Evolutionary conservation across 768 basidiomycete species (phyloP), one percentile per base, ranked within the genome.

Genomic region (Leccinum subgranulosum): DNA sequence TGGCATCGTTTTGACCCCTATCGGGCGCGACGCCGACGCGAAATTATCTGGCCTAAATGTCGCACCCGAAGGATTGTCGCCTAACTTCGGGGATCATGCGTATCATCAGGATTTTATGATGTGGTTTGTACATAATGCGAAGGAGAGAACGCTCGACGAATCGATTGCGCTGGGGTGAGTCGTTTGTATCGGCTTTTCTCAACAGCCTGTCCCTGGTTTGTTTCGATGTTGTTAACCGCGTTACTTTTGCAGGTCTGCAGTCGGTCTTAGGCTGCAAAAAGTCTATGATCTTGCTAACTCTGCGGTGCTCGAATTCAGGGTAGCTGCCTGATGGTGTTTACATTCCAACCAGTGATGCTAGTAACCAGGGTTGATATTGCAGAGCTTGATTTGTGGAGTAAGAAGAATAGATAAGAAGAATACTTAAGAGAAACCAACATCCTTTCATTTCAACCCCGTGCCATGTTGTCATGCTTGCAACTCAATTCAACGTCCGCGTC

Each of bases 61-160:
- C 57, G 79, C 77, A 1, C 79, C 79, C 0, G 74, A 75, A 51
- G 80, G 79, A 0, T 66, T 83, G 51, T 69, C 81, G 2, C 73
- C 80, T 4, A 81, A 80, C 63, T 81, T 75, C 52, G 80, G 79
- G 23, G 69, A 74, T 39, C 66, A 74, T 3, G 67, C 67, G 29
- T 81, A 81, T 59, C 66, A 76, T 27, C 75, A 75, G 50, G 81
- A 83, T 54, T 49, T 82, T 34, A 74, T 72, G 52, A 80, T 82
- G 81, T 75, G 80, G 75, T 49, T 66, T 23, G 25, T 71, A n/a
- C 62, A 76, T 14, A 80, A 82, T 53, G 64, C 72, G 4, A 71
- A 76, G 60, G 80, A 81, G 56, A 75, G 81, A 4, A 76, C 74
- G 0, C 50, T 81, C 11, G 43, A 45, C n/a, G 43, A 45, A 23